phyloP scores from a whole-genome alignment of 139 green algal genomes.

The Chlamydomonas eustigma region DNA sequence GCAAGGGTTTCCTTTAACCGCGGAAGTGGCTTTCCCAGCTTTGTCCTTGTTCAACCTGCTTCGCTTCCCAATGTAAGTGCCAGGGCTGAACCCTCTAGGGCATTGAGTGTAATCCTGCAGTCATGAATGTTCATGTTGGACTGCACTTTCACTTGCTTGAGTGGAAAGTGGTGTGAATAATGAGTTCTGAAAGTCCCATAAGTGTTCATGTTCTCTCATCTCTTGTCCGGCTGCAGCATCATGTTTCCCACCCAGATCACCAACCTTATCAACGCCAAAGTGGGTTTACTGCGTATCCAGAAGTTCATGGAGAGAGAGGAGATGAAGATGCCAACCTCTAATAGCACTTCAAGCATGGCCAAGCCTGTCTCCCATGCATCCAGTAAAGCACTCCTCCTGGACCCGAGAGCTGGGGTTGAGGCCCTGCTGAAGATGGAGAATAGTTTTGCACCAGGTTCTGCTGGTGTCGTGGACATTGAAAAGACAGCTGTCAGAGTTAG shows the following conservation, averaged over 20 bases:
- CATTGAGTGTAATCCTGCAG: no score
- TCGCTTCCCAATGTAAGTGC: constrained; percentile 56
- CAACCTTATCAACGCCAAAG: constrained; percentile 70
- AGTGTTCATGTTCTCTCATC: no score
- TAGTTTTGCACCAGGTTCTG: background rate
- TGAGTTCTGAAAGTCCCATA: no score
- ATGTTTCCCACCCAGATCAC: background rate
- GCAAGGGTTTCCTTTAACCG: constrained; percentile 61
- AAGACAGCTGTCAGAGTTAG: constrained; percentile 4
- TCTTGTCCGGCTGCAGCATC: constrained; percentile 1
- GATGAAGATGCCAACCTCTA: constrained; percentile 22
- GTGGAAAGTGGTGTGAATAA: no score
- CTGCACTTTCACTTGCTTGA: no score
- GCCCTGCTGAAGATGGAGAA: background rate
- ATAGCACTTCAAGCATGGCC: no score
- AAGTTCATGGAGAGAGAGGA: constrained; percentile 69
- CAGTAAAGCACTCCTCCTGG: background rate
- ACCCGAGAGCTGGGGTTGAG: background rate
- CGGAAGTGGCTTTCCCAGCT: constrained; percentile 74
- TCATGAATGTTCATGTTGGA: no score
- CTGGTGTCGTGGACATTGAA: background rate
- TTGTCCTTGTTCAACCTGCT: constrained; percentile 85
- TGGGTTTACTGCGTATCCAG: constrained; percentile 72
- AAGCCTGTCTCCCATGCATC: no score
- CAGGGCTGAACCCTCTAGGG: no score